A percentile compares a stretch with the other conserved stretches of the same genome.
Evolutionary conservation across 257 asterid genomes (phyloP).

Genomic region (Gardenia jasminoides): DNA sequence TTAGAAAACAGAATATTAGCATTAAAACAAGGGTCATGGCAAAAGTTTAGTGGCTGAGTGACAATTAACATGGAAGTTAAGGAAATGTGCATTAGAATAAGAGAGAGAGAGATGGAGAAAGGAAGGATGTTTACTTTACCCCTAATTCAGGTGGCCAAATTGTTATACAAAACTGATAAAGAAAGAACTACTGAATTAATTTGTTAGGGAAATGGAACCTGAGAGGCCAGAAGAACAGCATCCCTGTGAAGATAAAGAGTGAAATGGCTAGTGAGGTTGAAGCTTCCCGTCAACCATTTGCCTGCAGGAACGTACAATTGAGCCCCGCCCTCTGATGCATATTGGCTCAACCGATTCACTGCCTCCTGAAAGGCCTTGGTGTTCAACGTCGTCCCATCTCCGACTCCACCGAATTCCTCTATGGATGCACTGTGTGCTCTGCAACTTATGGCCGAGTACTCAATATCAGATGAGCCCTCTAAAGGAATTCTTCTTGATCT

Average conservation of each 20-base stretch:
- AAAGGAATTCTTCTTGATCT: slow-evolving; percentile 23
- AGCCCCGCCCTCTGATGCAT: slow-evolving; percentile 64
- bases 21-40: too few relatives aligned
- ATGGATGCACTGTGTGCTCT: slow-evolving; percentile 79
- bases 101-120: too few relatives aligned
- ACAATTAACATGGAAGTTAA: too few relatives aligned
- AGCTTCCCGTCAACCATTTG: slow-evolving; percentile 77
- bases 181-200: not conserved
- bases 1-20: too few relatives aligned
- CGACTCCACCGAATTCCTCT: slow-evolving; percentile 75
- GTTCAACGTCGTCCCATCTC: slow-evolving; percentile 77
- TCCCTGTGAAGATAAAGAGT: slow-evolving; percentile 76
- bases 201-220: slow-evolving; percentile 36
- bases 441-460: slow-evolving; percentile 77
- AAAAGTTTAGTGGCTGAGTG: too few relatives aligned
- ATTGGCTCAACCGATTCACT: slow-evolving; percentile 48
- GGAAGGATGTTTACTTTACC: too few relatives aligned
- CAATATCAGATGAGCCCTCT: slow-evolving; percentile 17
- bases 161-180: too few relatives aligned
- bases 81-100: too few relatives aligned
- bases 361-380: slow-evolving; percentile 74
- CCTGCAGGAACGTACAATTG: slow-evolving; percentile 81
- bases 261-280: slow-evolving; percentile 92
- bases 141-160: too few relatives aligned
- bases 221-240: slow-evolving; percentile 85